Percentiles rank a stretch among this genome's conserved stretches.
phyloP scores from a whole-genome alignment of 306 rosid species.

The Echinosophora koreensis region DNA sequence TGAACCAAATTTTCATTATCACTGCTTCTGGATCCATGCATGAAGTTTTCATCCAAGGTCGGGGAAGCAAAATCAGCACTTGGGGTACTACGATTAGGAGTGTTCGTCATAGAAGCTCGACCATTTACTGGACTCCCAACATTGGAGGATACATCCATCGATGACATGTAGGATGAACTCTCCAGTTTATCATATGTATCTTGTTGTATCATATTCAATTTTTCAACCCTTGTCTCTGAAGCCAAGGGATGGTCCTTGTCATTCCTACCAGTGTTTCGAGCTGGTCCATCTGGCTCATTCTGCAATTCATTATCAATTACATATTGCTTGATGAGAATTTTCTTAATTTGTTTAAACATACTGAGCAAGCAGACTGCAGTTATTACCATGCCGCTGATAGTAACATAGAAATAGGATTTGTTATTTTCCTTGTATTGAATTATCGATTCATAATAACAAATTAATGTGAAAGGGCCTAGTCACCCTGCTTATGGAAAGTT shows the following conservation, averaged over 20 bases:
- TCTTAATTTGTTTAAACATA: constrained; percentile 36
- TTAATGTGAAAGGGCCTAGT: constrained; percentile 11
- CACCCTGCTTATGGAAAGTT: constrained; percentile 17
- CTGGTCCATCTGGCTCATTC: constrained; percentile 53
- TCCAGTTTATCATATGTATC: constrained; percentile 52
- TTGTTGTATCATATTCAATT: constrained; percentile 51
- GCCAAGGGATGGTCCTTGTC: constrained; percentile 51
- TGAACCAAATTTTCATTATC: constrained; percentile 46
- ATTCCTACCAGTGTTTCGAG: constrained; percentile 47
- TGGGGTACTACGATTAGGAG: constrained; percentile 55
- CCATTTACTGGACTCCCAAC: constrained; percentile 69
- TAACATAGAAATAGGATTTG: constrained; percentile 23
- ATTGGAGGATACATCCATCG: constrained; percentile 68
- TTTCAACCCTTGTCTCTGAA: constrained; percentile 58
- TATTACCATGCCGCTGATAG: background rate
- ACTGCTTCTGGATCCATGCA: constrained; percentile 51
- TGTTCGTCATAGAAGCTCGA: constrained; percentile 52
- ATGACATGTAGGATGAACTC: constrained; percentile 64
- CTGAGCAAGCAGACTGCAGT: constrained; percentile 17
- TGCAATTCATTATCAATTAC: constrained; percentile 57
- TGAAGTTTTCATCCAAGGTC: constrained; percentile 55
- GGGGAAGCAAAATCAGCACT: constrained; percentile 60
- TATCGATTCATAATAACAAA: constrained; percentile 33
- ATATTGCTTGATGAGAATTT: constrained; percentile 12
- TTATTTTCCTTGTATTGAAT: constrained; percentile 29